Conservation (phyloP, 202 grass and related monocot genomes). For the Cymbopogon flexuosus region DNA sequence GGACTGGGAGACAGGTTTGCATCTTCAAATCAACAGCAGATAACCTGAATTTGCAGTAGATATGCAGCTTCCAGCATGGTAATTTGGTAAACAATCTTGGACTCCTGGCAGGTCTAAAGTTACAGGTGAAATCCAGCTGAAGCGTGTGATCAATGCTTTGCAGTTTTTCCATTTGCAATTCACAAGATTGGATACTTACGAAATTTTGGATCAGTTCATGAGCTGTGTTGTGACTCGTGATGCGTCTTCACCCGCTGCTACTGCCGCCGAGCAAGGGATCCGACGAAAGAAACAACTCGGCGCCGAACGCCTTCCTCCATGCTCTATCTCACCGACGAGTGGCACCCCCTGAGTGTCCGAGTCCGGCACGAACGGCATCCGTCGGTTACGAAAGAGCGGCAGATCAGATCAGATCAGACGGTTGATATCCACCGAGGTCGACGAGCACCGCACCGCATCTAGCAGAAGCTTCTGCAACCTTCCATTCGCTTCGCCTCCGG, state of each 20-base stretch:
- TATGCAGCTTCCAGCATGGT: background rate
- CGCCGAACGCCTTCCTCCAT: background rate
- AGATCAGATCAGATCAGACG: background rate
- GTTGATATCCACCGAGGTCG: background rate
- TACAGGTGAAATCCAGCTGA: background rate
- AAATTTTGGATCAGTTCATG: background rate
- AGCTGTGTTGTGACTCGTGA: no score
- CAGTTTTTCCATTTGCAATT: background rate
- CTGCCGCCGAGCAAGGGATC: background rate
- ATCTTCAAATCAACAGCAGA: background rate
- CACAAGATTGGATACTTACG: background rate
- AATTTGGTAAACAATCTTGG: background rate
- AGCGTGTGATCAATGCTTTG: background rate
- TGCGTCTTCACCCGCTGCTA: background rate
- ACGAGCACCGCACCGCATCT: background rate
- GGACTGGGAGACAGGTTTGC: background rate
- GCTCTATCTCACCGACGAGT: background rate
- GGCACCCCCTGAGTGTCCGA: background rate
- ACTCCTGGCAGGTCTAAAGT: background rate
- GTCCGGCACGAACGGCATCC: background rate
- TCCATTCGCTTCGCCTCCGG: background rate
- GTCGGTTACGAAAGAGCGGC: background rate
- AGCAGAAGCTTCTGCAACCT: slow-evolving; percentile 40
- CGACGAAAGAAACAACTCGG: background rate
- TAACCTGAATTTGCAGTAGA: background rate